Evolutionary conservation across 768 basidiomycete species (phyloP).

Genomic region (Tricholoma matsutake): DNA sequence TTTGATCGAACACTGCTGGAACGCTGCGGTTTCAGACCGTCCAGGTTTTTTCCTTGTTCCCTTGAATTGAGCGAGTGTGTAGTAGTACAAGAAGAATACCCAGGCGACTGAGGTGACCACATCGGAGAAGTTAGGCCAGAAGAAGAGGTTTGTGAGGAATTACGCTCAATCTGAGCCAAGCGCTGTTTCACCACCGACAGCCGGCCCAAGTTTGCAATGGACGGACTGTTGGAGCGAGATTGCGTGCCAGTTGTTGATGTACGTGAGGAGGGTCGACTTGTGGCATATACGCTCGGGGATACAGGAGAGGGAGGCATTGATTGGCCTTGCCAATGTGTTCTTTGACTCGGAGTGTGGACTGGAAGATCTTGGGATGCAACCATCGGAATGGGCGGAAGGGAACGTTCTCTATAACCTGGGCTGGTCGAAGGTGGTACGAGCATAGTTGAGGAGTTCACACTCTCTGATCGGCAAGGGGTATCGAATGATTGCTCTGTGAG

Average conservation of each 20-base stretch:
- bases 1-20: slow-evolving; percentile 13
- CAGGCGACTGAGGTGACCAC: slow-evolving; percentile 6
- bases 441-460: neutral
- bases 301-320: slow-evolving; percentile 9
- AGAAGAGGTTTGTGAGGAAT: slow-evolving; percentile 20
- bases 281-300: slow-evolving; percentile 26
- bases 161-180: slow-evolving; percentile 54
- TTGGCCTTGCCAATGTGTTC: neutral
- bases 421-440: neutral
- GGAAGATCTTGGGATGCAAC: slow-evolving; percentile 3
- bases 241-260: slow-evolving; percentile 9
- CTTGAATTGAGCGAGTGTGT: neutral
- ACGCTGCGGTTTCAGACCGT: slow-evolving; percentile 4
- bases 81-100: neutral
- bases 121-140: slow-evolving; percentile 7
- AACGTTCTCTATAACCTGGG: slow-evolving; percentile 26
- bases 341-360: neutral
- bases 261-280: slow-evolving; percentile 19
- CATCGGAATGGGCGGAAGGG: slow-evolving; percentile 30
- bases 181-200: slow-evolving; percentile 66
- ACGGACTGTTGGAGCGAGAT: slow-evolving; percentile 43
- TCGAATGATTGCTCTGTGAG: neutral
- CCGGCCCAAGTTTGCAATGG: slow-evolving; percentile 57
- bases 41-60: neutral
- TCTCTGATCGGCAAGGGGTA: neutral